Conservation (phyloP, 1,284 basidiomycete genomes). For the Paramarasmius palmivorus region DNA sequence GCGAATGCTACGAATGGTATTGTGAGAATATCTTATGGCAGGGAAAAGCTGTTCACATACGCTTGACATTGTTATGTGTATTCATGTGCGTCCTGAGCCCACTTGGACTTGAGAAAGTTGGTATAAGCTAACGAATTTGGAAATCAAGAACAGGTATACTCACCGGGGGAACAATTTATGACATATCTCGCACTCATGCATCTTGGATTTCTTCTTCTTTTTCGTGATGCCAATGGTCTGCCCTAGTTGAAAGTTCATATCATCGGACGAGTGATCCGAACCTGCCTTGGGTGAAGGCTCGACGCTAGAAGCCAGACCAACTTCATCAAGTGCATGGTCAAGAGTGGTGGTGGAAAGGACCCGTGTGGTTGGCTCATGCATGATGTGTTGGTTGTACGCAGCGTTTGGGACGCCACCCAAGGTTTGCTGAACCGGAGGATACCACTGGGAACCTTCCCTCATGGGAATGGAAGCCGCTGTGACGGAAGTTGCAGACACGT, state of each 20-base stretch:
- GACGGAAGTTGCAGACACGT: background rate
- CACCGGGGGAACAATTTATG: slow-evolving; percentile 56
- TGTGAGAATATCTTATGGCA: background rate
- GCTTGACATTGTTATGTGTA: slow-evolving; percentile 66
- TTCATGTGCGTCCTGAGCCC: slow-evolving; percentile 75
- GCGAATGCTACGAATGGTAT: slow-evolving; percentile 44
- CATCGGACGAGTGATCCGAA: background rate
- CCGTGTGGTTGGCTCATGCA: background rate
- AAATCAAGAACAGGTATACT: background rate
- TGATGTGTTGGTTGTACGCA: background rate
- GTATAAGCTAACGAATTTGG: background rate
- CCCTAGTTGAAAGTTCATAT: background rate
- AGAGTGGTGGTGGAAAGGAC: slow-evolving; percentile 1
- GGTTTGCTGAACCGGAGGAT: background rate
- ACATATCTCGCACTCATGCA: slow-evolving; percentile 56
- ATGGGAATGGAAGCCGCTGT: slow-evolving; percentile 6
- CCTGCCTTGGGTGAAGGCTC: background rate
- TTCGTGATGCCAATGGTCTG: slow-evolving; percentile 2
- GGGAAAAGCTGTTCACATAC: slow-evolving; percentile 35
- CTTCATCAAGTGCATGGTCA: background rate
- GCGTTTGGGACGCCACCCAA: background rate
- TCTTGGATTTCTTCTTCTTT: slow-evolving; percentile 44
- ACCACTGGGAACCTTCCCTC: background rate
- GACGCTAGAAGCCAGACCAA: background rate
- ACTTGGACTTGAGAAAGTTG: slow-evolving; percentile 44